Evolutionary conservation across 129 eudicot species (phyloP).

Genomic region (sunflower (Helianthus annuus)): HanXRQr2.0-SUNRISE NC_035446.2:79093763-79094262

Average conservation of each 20-base stretch:
- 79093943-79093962: background rate
- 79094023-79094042: background rate
- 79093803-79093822: slow-evolving; percentile 77
- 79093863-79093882: slow-evolving; percentile 79
- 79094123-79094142: background rate
- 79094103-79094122: slow-evolving; percentile 11
- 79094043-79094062: background rate
- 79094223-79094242: background rate
- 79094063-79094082: slow-evolving; percentile 18
- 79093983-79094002: slow-evolving; percentile 40
- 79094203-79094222: slow-evolving; percentile 10
- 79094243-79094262: background rate
- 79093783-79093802: slow-evolving; percentile 30
- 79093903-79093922: slow-evolving; percentile 13
- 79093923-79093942: slow-evolving; percentile 4
- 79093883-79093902: background rate
- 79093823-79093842: slow-evolving; percentile 81
- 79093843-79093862: slow-evolving; percentile 73
- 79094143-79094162: slow-evolving; percentile 6
- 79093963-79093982: slow-evolving; percentile 47
- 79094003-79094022: background rate
- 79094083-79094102: slow-evolving; percentile 42
- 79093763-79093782: slow-evolving; percentile 65
- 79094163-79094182: slow-evolving; percentile 4
- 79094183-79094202: slow-evolving; percentile 1